Percentiles rank a stretch among this genome's conserved stretches.
These are phyloP conservation scores for Fusarium floridanum DNA, from an alignment of 2,329 filamentous ascomycete species.

Conservation along the genomic window DNA sequence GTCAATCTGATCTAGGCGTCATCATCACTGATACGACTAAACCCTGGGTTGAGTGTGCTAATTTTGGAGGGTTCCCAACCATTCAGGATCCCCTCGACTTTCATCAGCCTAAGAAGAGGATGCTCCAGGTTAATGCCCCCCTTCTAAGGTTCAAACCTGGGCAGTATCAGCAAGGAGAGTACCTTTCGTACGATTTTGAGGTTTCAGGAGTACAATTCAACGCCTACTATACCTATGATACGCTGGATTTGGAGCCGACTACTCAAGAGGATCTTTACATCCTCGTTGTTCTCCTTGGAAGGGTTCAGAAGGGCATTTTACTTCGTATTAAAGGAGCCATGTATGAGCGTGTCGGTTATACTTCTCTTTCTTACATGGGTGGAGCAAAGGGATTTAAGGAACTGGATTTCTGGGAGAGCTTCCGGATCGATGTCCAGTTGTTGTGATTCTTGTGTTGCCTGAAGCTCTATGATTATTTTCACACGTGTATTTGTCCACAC, in stretches of 20 bases:
- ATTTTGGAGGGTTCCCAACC: not conserved
- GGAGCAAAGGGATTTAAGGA: not conserved
- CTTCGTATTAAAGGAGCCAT: not conserved
- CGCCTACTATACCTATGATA: not conserved
- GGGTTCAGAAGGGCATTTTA: not conserved
- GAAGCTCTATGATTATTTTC: no score
- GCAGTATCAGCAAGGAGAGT: not conserved
- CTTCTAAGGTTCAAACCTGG: not conserved
- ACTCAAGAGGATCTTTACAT: not conserved
- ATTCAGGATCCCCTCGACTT: not conserved
- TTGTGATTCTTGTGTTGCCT: no score
- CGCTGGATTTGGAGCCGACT: not conserved
- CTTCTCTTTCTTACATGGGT: not conserved
- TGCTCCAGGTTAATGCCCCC: not conserved
- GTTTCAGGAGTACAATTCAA: not conserved
- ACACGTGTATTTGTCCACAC: no score
- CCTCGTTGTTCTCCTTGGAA: not conserved
- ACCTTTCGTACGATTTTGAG: not conserved
- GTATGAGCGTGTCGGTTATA: not conserved
- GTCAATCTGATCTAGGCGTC: not conserved
- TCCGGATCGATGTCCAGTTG: not conserved
- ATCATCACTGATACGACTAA: not conserved
- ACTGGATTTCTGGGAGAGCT: not conserved
- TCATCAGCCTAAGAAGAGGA: not conserved
- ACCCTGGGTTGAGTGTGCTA: not conserved